phyloP scores from a whole-genome alignment of 2,329 filamentous ascomycete species.

The Lasiodiplodia sp. region DNA sequence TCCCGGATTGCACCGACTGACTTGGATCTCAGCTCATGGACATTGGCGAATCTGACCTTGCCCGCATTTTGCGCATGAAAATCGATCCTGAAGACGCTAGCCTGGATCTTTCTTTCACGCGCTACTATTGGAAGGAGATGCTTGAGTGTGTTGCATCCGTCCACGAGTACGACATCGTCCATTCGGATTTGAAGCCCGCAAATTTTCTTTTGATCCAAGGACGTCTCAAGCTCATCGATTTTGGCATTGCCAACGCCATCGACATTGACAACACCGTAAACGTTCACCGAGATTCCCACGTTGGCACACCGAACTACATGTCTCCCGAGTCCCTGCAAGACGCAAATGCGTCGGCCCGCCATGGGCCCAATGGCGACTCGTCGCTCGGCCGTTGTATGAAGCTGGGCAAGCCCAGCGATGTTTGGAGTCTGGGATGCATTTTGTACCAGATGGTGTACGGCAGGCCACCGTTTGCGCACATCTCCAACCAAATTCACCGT shows the following conservation, averaged over 20 bases:
- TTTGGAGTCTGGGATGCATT: conserved; percentile 96
- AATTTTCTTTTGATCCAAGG: conserved; percentile 96
- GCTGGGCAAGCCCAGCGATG: conserved; percentile 91
- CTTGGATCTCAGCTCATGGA: conserved; percentile 78
- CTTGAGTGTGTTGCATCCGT: conserved; percentile 91
- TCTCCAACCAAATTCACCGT: conserved; percentile 83
- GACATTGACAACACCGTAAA: conserved; percentile 96
- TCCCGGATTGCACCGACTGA: neutral
- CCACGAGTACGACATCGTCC: conserved; percentile 89
- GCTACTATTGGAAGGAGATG: conserved; percentile 99
- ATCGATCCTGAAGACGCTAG: conserved; percentile 64
- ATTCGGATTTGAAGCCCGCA: conserved; percentile 95
- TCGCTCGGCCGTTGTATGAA: conserved; percentile 81
- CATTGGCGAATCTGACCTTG: conserved; percentile 92
- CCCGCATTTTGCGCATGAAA: conserved; percentile 80
- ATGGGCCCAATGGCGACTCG: conserved; percentile 48
- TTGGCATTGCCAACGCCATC: conserved; percentile 97
- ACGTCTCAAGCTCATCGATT: conserved; percentile 93
- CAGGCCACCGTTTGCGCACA: conserved; percentile 93
- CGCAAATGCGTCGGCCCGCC: conserved; percentile 68
- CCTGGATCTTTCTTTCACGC: conserved; percentile 88
- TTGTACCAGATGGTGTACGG: conserved; percentile 98
- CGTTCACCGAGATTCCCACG: conserved; percentile 92
- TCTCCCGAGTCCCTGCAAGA: conserved; percentile 93
- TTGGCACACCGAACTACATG: conserved; percentile 99